phyloP scores from a whole-genome alignment of 371 early-diverging fungal genomes.

The Lichtheimia ramosa region DNA sequence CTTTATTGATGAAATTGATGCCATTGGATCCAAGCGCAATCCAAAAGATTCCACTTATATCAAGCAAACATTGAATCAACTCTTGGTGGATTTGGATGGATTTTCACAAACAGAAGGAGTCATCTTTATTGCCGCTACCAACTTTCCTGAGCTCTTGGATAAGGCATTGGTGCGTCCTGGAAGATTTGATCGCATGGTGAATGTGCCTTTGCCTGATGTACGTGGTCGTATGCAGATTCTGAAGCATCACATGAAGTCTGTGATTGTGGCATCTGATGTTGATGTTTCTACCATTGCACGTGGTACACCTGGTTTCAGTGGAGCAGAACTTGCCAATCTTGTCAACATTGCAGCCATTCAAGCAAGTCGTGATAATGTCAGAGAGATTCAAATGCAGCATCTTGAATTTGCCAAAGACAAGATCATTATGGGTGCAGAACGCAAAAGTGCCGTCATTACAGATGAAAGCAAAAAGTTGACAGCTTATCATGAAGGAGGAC shows the following conservation, averaged over 20 bases:
- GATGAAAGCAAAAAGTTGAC: conserved; percentile 81
- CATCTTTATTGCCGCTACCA: conserved; percentile 97
- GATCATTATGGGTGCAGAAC: conserved; percentile 93
- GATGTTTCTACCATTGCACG: conserved; percentile 80
- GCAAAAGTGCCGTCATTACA: conserved; percentile 84
- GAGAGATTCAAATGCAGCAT: conserved; percentile 67
- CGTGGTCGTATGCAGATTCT: conserved; percentile 89
- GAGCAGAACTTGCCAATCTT: conserved; percentile 95
- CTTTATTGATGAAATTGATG: conserved; percentile 98
- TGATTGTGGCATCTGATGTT: conserved; percentile 60
- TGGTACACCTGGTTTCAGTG: conserved; percentile 94
- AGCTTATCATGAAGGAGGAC: conserved; percentile 97
- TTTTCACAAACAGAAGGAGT: conserved; percentile 90
- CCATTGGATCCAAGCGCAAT: conserved; percentile 94
- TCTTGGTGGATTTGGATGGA: conserved; percentile 93
- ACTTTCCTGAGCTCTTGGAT: conserved; percentile 95
- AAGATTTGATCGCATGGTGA: conserved; percentile 92
- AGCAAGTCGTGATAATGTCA: conserved; percentile 74
- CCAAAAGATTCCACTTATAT: conserved; percentile 87
- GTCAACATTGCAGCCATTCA: conserved; percentile 93
- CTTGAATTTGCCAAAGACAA: conserved; percentile 95
- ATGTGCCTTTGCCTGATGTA: conserved; percentile 93
- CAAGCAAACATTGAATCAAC: conserved; percentile 93
- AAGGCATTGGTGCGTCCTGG: conserved; percentile 96
- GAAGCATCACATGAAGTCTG: conserved; percentile 78